A percentile compares a stretch with the other conserved stretches of the same genome.
Evolutionary conservation across 2,329 filamentous ascomycete species (phyloP).

Genomic region (Colletotrichum shisoi): DNA sequence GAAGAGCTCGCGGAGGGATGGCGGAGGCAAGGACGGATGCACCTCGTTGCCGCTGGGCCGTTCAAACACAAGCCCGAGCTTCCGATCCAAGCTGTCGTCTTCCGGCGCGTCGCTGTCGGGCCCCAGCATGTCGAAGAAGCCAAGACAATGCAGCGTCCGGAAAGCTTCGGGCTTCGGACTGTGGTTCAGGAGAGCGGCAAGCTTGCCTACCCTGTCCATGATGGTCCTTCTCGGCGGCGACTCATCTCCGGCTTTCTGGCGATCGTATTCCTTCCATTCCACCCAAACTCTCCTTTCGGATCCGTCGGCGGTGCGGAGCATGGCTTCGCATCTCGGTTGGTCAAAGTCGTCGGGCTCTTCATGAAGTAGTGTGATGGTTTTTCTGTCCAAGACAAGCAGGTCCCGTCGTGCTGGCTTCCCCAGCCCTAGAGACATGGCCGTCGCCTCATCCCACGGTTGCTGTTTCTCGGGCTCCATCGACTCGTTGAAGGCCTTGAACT

Average conservation of each 20-base stretch:
- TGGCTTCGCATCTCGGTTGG: slow-evolving; percentile 52
- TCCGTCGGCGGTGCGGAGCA: slow-evolving; percentile 49
- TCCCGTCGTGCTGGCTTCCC: slow-evolving; percentile 47
- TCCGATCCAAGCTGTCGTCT: slow-evolving; percentile 52
- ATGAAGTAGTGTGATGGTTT: slow-evolving; percentile 47
- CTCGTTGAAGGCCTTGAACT: slow-evolving; percentile 62
- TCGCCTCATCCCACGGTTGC: slow-evolving; percentile 49
- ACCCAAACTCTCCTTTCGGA: slow-evolving; percentile 55
- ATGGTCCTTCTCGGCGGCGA: slow-evolving; percentile 54
- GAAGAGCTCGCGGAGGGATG: slow-evolving; percentile 60
- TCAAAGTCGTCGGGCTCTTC: slow-evolving; percentile 47
- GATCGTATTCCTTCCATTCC: slow-evolving; percentile 60
- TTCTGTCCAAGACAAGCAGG: slow-evolving; percentile 48
- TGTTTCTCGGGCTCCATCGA: slow-evolving; percentile 49
- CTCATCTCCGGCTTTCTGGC: slow-evolving; percentile 47
- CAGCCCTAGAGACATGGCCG: slow-evolving; percentile 52
- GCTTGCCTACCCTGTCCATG: slow-evolving; percentile 55
- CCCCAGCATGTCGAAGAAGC: slow-evolving; percentile 56
- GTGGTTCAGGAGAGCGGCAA: slow-evolving; percentile 58
- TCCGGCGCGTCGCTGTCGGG: slow-evolving; percentile 47
- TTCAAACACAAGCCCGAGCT: slow-evolving; percentile 64
- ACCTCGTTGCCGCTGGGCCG: slow-evolving; percentile 53
- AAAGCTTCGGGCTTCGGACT: slow-evolving; percentile 59
- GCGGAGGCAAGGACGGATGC: slow-evolving; percentile 51
- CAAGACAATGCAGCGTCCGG: slow-evolving; percentile 59